Evolutionary conservation across 768 basidiomycete species (phyloP).

Genomic region (Coprinopsis marcescibilis): DNA sequence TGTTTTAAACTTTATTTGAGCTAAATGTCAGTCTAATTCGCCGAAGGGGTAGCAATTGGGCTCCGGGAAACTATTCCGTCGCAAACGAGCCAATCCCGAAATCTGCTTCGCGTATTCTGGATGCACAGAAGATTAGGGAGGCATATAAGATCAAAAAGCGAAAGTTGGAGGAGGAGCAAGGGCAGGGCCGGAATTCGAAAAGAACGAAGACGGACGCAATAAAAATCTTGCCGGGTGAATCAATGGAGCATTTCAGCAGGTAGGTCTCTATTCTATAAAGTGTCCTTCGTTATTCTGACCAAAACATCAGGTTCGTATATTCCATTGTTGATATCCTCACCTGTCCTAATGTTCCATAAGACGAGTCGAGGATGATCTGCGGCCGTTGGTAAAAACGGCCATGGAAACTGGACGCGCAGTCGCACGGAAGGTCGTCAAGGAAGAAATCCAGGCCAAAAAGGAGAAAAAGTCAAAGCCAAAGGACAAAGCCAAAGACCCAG

Average conservation of each 20-base stretch:
- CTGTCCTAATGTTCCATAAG: conserved; percentile 29
- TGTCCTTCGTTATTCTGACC: not conserved
- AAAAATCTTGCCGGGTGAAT: conserved; percentile 60
- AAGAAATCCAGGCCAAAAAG: conserved; percentile 26
- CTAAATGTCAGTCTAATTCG: not conserved
- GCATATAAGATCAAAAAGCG: conserved; percentile 49
- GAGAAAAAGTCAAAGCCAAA: conserved; percentile 18
- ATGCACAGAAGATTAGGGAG: conserved; percentile 53
- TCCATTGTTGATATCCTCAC: not conserved
- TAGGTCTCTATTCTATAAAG: conserved; percentile 19
- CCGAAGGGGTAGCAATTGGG: conserved; percentile 44
- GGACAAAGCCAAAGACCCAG: conserved; percentile 4
- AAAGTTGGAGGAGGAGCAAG: conserved; percentile 25
- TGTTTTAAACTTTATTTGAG: conserved; percentile 9
- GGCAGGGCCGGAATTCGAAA: conserved; percentile 14
- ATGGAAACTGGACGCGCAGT: conserved; percentile 51
- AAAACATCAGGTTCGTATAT: not conserved
- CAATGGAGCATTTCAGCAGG: conserved; percentile 73
- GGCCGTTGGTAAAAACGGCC: conserved; percentile 56
- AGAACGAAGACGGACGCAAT: conserved; percentile 35
- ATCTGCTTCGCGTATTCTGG: conserved; percentile 56
- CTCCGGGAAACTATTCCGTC: conserved; percentile 38
- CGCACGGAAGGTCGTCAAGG: conserved; percentile 39
- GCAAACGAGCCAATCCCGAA: conserved; percentile 64
- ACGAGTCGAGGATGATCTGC: conserved; percentile 71